These are phyloP conservation scores for Spergularia bocconei DNA, from an alignment of 148 eudicot genomes.

Conservation along the genomic window DNA sequence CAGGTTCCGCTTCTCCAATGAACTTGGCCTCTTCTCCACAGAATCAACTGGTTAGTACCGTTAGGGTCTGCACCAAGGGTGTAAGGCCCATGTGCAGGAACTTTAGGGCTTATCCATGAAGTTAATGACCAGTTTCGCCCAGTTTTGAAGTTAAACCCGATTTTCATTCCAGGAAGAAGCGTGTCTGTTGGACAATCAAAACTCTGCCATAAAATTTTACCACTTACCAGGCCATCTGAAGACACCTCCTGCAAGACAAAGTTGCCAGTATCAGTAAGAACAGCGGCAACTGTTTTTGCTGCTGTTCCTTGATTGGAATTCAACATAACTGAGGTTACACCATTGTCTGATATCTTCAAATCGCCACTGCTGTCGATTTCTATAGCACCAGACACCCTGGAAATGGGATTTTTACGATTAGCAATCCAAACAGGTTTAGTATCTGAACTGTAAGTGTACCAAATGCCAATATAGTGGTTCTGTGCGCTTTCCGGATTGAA, in stretches of 20 bases:
- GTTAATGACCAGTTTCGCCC: conserved; percentile 23
- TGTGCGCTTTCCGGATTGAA: conserved; percentile 21
- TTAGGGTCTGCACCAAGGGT: conserved; percentile 29
- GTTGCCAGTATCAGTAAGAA: conserved; percentile 27
- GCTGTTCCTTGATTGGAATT: background rate
- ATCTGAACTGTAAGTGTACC: conserved; percentile 4
- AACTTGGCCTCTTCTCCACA: conserved; percentile 28
- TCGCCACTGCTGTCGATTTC: conserved; percentile 17
- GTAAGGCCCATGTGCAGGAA: conserved; percentile 30
- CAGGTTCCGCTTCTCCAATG: conserved; percentile 35
- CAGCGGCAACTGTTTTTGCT: conserved; percentile 10
- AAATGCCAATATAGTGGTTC: conserved; percentile 26
- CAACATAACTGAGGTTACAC: conserved; percentile 12
- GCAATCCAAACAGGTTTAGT: conserved; percentile 29
- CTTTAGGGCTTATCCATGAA: conserved; percentile 30
- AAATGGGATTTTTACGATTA: conserved; percentile 25
- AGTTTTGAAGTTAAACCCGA: conserved; percentile 27
- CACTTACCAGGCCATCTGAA: conserved; percentile 13
- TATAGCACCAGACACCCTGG: conserved; percentile 12
- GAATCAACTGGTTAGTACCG: conserved; percentile 24
- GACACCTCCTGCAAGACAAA: conserved; percentile 24
- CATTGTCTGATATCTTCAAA: conserved; percentile 17
- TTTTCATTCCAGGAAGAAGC: conserved; percentile 37
- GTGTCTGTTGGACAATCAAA: conserved; percentile 35
- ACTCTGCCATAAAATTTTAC: conserved; percentile 36